phyloP scores from a whole-genome alignment of 1,284 basidiomycete genomes.

The Mycosarcoma mackinlayi region DNA sequence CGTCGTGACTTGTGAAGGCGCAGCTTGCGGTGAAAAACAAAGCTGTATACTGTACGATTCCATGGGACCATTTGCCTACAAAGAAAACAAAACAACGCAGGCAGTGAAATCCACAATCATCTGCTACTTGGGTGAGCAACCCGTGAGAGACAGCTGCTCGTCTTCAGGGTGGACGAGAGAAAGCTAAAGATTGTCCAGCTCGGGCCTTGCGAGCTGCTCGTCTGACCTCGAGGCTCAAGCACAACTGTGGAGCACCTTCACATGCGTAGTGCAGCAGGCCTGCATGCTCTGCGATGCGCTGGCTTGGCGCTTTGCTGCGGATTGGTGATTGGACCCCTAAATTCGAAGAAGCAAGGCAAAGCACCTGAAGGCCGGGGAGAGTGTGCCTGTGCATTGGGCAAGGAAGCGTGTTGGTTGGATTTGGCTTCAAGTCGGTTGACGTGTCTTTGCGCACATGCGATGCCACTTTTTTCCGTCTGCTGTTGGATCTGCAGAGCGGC shows the following conservation, averaged over 20 bases:
- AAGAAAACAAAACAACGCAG: no score
- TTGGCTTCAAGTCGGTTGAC: constrained; percentile 3
- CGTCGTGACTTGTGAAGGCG: no score
- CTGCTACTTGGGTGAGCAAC: no score
- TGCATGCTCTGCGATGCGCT: constrained; percentile 1
- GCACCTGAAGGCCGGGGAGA: neutral
- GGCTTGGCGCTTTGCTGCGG: constrained; percentile 6
- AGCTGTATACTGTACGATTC: no score
- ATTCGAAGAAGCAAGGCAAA: neutral
- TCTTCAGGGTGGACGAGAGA: no score
- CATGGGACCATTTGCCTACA: no score
- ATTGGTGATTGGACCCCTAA: constrained; percentile 13
- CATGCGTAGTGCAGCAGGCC: neutral
- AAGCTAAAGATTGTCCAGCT: no score
- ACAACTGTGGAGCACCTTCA: neutral
- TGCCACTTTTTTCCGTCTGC: neutral
- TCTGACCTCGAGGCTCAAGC: no score
- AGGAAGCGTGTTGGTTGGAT: neutral
- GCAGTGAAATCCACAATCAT: no score
- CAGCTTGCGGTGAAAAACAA: no score
- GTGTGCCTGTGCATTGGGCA: neutral
- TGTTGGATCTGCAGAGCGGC: constrained; percentile 4
- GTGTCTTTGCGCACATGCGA: neutral
- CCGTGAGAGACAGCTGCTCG: no score
- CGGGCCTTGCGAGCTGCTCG: no score